Percentiles rank a stretch among this genome's conserved stretches.
Evolutionary conservation across 2,329 filamentous ascomycete genomes (phyloP).

Genomic region (Alternaria arbusti): DNA sequence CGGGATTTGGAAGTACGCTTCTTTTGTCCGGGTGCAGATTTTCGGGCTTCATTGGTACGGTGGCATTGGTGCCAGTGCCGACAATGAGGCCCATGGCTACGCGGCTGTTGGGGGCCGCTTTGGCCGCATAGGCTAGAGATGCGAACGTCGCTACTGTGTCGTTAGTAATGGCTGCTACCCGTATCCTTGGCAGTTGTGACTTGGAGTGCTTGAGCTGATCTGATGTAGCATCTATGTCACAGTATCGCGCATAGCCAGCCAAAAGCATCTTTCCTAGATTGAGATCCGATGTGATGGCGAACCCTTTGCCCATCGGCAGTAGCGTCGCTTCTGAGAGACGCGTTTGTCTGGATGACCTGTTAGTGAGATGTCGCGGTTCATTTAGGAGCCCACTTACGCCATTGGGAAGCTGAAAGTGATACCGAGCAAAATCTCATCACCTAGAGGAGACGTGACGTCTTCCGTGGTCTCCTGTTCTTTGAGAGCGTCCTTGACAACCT

Average conservation of each 20-base stretch:
- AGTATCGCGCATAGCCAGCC: slow-evolving; percentile 64
- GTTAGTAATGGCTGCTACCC: slow-evolving; percentile 78
- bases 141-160: slow-evolving; percentile 81
- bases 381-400: slow-evolving; percentile 45
- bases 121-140: slow-evolving; percentile 75
- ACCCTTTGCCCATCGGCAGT: slow-evolving; percentile 75
- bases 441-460: slow-evolving; percentile 37
- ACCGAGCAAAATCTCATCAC: slow-evolving; percentile 64
- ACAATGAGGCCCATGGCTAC: slow-evolving; percentile 82
- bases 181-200: slow-evolving; percentile 62
- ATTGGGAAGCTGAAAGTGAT: slow-evolving; percentile 76
- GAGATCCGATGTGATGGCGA: slow-evolving; percentile 66
- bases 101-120: slow-evolving; percentile 65
- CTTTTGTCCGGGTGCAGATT: slow-evolving; percentile 69
- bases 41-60: slow-evolving; percentile 71
- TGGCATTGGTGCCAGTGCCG: slow-evolving; percentile 82
- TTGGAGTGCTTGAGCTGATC: slow-evolving; percentile 14
- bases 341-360: slow-evolving; percentile 54
- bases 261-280: slow-evolving; percentile 67
- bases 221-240: slow-evolving; percentile 48
- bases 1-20: slow-evolving; percentile 41
- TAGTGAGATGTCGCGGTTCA: slow-evolving; percentile 2
- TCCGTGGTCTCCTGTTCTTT: slow-evolving; percentile 34
- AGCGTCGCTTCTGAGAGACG: slow-evolving; percentile 68
- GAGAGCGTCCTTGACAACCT: slow-evolving; percentile 69